A percentile compares a stretch with the other conserved stretches of the same genome.
phyloP scores from a whole-genome alignment of 257 asterid genomes.

The Capsicum baccatum region DNA sequence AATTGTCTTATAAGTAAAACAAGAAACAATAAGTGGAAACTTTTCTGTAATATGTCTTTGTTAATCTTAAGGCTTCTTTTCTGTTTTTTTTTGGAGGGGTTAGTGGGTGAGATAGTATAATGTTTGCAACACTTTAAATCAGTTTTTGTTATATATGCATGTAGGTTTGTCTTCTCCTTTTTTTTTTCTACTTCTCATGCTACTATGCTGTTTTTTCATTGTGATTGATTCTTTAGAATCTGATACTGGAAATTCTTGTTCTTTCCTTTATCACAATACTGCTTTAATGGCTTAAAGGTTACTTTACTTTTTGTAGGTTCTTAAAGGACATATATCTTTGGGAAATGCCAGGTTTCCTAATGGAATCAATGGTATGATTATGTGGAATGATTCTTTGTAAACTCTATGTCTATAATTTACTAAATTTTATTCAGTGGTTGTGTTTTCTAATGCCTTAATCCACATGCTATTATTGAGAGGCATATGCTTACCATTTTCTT shows the following conservation, averaged over 20 bases:
- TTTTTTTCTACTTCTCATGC: neutral
- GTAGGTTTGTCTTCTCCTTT: neutral
- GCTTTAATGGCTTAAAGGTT: neutral
- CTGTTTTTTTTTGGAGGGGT: neutral
- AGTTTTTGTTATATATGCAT: neutral
- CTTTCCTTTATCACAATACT: conserved; percentile 13
- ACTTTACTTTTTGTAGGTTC: conserved; percentile 62
- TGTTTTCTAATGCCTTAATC: neutral
- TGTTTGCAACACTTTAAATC: neutral
- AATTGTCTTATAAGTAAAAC: neutral
- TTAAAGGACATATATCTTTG: conserved; percentile 91
- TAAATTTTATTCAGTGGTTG: neutral
- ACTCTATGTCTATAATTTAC: neutral
- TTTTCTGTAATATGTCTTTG: neutral
- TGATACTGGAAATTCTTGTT: conserved; percentile 14
- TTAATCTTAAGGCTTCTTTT: neutral
- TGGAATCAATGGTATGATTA: conserved; percentile 79
- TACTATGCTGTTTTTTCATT: neutral
- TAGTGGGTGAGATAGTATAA: conserved; percentile 5
- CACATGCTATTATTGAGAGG: conserved; percentile 4
- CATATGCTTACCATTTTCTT: neutral
- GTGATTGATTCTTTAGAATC: neutral
- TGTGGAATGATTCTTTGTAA: neutral
- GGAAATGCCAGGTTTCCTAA: conserved; percentile 91
- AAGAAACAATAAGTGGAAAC: neutral